Evolutionary conservation across 495 filamentous ascomycete species (phyloP).

Genomic region (Bathelium albidoporum): DNA sequence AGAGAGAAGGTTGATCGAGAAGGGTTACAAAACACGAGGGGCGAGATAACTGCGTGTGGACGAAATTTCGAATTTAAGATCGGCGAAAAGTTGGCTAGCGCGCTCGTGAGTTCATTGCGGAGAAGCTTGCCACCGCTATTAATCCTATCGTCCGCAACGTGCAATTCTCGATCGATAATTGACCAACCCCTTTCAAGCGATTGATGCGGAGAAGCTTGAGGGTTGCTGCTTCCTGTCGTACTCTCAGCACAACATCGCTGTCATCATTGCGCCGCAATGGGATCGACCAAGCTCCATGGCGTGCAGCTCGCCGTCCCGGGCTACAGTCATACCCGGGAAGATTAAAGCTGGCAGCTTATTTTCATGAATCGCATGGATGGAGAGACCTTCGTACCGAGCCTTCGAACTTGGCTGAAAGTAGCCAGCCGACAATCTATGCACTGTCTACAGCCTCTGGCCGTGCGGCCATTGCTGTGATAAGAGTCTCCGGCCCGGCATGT

Average conservation of each 20-base stretch:
- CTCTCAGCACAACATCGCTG: not conserved
- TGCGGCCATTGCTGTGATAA: slow-evolving; percentile 85
- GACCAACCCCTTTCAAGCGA: not conserved
- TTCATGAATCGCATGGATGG: not conserved
- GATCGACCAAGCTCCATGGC: not conserved
- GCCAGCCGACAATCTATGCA: slow-evolving; percentile 70
- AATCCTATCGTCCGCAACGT: not conserved
- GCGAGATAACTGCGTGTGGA: not conserved
- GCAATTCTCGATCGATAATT: not conserved
- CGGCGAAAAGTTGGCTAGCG: slow-evolving; percentile 1
- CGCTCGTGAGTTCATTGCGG: not conserved
- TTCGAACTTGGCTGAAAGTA: not conserved
- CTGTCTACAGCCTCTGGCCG: slow-evolving; percentile 77
- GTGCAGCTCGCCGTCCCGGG: not conserved
- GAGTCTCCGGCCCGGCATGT: slow-evolving; percentile 74
- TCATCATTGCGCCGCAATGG: not conserved
- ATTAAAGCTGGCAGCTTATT: not conserved
- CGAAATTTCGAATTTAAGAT: not conserved
- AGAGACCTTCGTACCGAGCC: not conserved
- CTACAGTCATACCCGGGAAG: not conserved
- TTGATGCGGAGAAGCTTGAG: not conserved
- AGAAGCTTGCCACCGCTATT: not conserved
- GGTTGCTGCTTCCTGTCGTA: not conserved
- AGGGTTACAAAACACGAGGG: not conserved
- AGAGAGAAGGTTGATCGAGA: not conserved